Base-by-base conservation (phyloP, 306 rosid genomes). In the Ormosia emarginata region DNA sequence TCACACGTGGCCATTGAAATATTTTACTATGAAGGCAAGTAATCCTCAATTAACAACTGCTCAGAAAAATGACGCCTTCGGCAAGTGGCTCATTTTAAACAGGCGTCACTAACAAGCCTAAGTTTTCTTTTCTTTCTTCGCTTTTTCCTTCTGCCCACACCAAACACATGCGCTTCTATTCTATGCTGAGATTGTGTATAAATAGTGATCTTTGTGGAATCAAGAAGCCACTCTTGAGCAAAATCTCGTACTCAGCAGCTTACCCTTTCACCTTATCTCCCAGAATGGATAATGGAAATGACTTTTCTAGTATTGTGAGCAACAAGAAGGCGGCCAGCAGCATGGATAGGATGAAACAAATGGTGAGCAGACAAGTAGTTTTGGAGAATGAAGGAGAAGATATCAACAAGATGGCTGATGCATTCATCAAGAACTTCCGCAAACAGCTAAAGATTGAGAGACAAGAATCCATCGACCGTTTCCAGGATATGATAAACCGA, bases 371-470 rank as follows among this genome's bases (percentile, higher is more conserved):
- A 13, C 30, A 67, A 55, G 37, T 8, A 18, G 59, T 14, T 32
- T 50, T 10, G 32, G 73, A 61, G 12, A 85, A 85, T 46, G 87
- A 68, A 24, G 57, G 75, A 52, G 85, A 81, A 29, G 92, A 89
- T 66, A 79, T 88, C 24, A 84, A 90, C 81, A 59, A 79, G 14
- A 78, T 70, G 78, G 97, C 95, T 0, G 92, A 89, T 57, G 83
- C 91, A 43, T 93, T 93, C 77, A 91, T 93, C 65, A 88, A 30
- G 61, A 89, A 89, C 79, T 91, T 93, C 56, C 84, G 82, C 56
- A 88, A 78, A 44, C 95, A 88, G 74, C 88, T 93, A 0, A 86
- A 86, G 82, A 78, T 82, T 49, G 88, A 92, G 78, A 70, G 88
- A 29, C 89, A 88, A 46, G 94, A 88, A 37, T 89, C 90, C 0